Base-by-base conservation (phyloP, 306 rosid genomes). In the Glycine soja region DNA sequence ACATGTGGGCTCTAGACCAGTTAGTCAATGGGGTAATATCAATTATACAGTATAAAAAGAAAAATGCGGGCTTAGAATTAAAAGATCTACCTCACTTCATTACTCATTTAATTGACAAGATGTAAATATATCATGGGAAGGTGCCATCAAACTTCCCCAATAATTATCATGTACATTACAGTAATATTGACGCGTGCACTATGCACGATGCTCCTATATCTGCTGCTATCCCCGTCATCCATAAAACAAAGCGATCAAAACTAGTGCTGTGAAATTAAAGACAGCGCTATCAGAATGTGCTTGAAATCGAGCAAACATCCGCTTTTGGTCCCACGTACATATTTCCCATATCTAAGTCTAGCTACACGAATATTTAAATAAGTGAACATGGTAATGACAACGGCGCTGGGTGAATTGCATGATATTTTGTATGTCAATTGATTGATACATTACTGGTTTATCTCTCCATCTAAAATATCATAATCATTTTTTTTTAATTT, bases 381-480 rank as follows among this genome's bases (percentile, higher is more conserved):
- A 75, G 79, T 36, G 84, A 84, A 74, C 82, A 61, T 77, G 81
- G 81, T 24, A 15, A 71, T 70, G 82, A 54, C 82, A 78, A 56
- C 58, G 68, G 73, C 47, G 19, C 64, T 66, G 34, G 53, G 54
- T 18, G 19, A 76, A 71, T 53, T 61, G 82, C 80, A 81, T 61
- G 74, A 62, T 78, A 54, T 67, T 24, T 40, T 53, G 18, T n/a
- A 79, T 79, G 56, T 76, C 58, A 76, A 56, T 69, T 71, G 74
- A 73, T 70, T 74, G 74, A 9, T 66, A 36, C 76, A 59, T 15
- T 58, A 83, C 71, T 59, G 72, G 12, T 77, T 56, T 75, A 75
- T 80, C 59, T 62, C 51, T 69, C 13, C 34, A 70, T 42, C 3
- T 14, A 19, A 70, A 46, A 30, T 2, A 38, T 38, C 7, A 5